phyloP scores from a whole-genome alignment of 148 eudicot genomes.

The Cornus controversa region DNA sequence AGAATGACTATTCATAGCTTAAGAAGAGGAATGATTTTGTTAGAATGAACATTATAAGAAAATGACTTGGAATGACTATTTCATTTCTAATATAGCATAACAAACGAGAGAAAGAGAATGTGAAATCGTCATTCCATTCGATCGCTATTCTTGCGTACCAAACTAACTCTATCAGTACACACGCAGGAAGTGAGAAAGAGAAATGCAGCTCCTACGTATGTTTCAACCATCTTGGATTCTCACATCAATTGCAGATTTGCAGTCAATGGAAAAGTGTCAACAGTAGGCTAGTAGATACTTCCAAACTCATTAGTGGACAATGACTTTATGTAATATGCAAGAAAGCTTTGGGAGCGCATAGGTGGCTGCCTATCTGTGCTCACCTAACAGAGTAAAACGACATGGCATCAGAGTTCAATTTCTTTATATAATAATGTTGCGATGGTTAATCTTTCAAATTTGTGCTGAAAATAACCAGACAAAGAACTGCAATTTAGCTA shows the following conservation, averaged over 20 bases:
- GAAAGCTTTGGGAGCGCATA: slow-evolving; percentile 23
- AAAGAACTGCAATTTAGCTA: not conserved
- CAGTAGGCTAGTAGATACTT: not conserved
- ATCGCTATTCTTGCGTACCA: too few species aligned
- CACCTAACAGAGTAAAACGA: slow-evolving; percentile 78
- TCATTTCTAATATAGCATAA: too few species aligned
- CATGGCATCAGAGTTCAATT: slow-evolving; percentile 34
- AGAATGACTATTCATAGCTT: too few species aligned
- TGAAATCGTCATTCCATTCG: too few species aligned
- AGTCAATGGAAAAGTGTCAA: slow-evolving; percentile 15
- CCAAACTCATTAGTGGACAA: too few species aligned
- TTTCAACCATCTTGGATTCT: slow-evolving; percentile 1
- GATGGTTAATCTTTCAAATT: slow-evolving; percentile 8
- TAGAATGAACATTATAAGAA: too few species aligned
- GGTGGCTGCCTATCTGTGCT: slow-evolving; percentile 22
- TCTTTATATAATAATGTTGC: slow-evolving; percentile 18
- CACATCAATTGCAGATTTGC: slow-evolving; percentile 24
- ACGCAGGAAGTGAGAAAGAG: not conserved
- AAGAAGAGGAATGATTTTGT: too few species aligned
- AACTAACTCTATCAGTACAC: too few species aligned
- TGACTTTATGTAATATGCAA: slow-evolving; percentile 58
- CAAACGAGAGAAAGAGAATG: too few species aligned
- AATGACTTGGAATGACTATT: too few species aligned
- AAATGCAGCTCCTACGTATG: slow-evolving; percentile 13
- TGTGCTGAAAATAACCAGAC: not conserved